phyloP scores from a whole-genome alignment of 306 rosid species.

The Luffa acutangula region DNA sequence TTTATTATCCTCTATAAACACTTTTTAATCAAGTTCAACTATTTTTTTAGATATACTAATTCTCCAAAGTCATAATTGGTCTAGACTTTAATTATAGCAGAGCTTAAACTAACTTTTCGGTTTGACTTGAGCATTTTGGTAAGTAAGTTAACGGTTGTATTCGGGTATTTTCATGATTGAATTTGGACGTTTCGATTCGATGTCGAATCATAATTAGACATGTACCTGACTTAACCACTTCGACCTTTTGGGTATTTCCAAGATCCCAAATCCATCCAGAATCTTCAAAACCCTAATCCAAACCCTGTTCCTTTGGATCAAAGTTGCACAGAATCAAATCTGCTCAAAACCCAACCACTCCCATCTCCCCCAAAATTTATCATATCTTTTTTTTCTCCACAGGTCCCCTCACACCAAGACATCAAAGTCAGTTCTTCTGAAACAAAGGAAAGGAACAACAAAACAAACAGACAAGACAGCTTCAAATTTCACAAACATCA shows the following conservation, averaged over 20 bases:
- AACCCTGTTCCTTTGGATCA: not conserved
- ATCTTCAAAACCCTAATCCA: not conserved
- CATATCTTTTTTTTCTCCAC: not conserved
- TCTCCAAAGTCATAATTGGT: too few species aligned
- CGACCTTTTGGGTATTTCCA: not conserved
- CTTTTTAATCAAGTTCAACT: too few species aligned
- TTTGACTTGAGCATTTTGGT: too few species aligned
- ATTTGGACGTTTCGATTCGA: not conserved
- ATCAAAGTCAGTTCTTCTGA: not conserved
- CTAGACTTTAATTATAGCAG: too few species aligned
- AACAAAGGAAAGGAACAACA: not conserved
- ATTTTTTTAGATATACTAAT: too few species aligned
- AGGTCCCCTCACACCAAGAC: not conserved
- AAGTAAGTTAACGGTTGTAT: not conserved
- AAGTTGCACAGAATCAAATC: not conserved
- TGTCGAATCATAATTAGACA: not conserved
- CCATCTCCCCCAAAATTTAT: not conserved
- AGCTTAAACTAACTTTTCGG: too few species aligned
- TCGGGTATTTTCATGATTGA: not conserved
- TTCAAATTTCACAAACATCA: slow-evolving; percentile 3
- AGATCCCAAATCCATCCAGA: not conserved
- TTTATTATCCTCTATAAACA: too few species aligned
- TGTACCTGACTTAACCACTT: not conserved
- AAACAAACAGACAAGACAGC: not conserved
- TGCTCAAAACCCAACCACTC: not conserved